Base-by-base conservation (phyloP, 768 basidiomycete species). In the Boletus subparvulus region DNA sequence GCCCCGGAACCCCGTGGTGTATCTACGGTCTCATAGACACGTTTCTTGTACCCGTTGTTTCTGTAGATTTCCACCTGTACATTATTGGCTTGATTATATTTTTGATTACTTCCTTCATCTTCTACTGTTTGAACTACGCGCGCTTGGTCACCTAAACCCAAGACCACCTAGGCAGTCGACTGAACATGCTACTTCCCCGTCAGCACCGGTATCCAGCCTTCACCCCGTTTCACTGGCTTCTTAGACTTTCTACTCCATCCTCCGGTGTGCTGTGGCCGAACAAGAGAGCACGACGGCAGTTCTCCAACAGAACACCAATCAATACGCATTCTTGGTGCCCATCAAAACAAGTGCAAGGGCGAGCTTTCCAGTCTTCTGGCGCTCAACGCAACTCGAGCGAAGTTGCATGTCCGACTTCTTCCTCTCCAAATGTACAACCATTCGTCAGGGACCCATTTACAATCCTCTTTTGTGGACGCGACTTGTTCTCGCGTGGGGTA, bases 391-490 rank as follows among this genome's bases (percentile, higher is more conserved):
- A 53, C 32, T 54, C 19, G 13, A 32, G 56, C 39, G 28, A 11
- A 24, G 36, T 13, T 14, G 41, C 35, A 35, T 33, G 37, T 40
- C 41, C 49, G 17, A 33, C 53, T n/a, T 19, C 39, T 47, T 52
- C 50, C 35, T 30, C 32, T 33, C 19, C 46, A 19, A 21, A 42
- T 44, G 32, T 6, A n/a, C 54, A 32, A 21, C 24, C 51, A 10
- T 28, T 47, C 19, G 49, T 47, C 44, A 61, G 52, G 40, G 68
- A 74, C 21, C 75, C 76, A 6, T 88, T 92, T 68, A 81, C 84
- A n/a, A 81, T 97, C 41, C 78, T 97, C 7, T 96, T 92, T 70
- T 83, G 92, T 67, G 94, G 94, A 49, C 88, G 92, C 17, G 94
- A 95, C 69, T 83, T 86, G 64, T 96, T 96, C 71, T 96, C 94